These are phyloP conservation scores for Plectranthus barbatus DNA, from an alignment of 257 asterid species.

Conservation along the genomic window DNA sequence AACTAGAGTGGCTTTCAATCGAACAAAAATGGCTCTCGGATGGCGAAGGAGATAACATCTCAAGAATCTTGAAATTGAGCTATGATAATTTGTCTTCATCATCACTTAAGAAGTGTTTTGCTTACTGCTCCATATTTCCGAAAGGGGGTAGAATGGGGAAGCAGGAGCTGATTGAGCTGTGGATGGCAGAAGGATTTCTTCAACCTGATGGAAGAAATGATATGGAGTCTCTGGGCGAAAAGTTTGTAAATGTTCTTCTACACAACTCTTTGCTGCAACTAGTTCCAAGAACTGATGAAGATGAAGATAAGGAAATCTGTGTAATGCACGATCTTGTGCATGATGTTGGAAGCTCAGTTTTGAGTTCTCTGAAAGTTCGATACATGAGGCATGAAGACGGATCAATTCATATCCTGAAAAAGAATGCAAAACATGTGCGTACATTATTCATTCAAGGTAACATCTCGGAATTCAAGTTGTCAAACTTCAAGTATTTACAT, in stretches of 20 bases:
- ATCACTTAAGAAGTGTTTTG: slow-evolving; percentile 6
- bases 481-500: background rate
- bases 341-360: slow-evolving; percentile 13
- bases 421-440: slow-evolving; percentile 2
- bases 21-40: background rate
- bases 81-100: slow-evolving; percentile 18
- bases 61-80: slow-evolving; percentile 16
- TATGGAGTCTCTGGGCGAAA: background rate
- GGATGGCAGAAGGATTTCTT: background rate
- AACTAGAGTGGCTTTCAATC: background rate
- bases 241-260: background rate
- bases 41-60: background rate
- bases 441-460: background rate
- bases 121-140: slow-evolving; percentile 12
- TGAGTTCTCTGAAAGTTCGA: background rate
- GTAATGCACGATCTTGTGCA: slow-evolving; percentile 31
- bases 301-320: background rate
- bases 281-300: background rate
- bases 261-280: slow-evolving; percentile 20
- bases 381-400: background rate
- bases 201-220: background rate
- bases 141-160: background rate
- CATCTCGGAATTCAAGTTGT: background rate
- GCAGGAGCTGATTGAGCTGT: background rate
- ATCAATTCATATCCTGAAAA: background rate